Conservation (phyloP, 371 early-diverging fungal genomes). For the Mucor velutinosus region DNA sequence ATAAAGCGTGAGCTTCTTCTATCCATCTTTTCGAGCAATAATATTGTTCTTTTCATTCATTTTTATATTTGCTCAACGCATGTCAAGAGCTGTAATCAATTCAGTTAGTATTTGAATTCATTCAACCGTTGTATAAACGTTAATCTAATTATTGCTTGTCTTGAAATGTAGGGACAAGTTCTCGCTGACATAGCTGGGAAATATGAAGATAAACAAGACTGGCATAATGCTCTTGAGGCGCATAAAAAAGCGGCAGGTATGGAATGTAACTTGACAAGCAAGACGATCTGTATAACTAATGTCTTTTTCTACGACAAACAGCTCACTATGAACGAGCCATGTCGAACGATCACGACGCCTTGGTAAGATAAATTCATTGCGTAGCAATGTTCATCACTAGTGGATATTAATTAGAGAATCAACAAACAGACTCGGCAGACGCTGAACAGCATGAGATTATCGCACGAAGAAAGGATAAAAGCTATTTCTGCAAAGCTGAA, state of each 20-base stretch:
- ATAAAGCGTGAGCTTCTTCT: not conserved
- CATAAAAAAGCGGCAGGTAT: slow-evolving; percentile 3
- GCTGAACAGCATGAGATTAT: not conserved
- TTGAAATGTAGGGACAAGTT: not conserved
- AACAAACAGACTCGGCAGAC: not conserved
- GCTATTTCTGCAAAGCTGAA: not conserved
- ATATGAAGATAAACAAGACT: slow-evolving; percentile 2
- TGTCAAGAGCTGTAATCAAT: not conserved
- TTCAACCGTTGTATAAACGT: not conserved
- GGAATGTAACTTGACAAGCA: not conserved
- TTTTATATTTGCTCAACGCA: not conserved
- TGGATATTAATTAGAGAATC: not conserved
- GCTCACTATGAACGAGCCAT: not conserved
- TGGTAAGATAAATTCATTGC: not conserved
- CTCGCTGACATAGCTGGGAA: not conserved
- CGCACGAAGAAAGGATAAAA: not conserved
- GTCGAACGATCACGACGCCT: not conserved
- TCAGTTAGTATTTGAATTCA: not conserved
- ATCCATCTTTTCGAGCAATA: not conserved
- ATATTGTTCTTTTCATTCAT: not conserved
- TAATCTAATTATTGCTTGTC: not conserved
- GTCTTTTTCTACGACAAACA: not conserved
- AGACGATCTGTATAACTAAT: not conserved
- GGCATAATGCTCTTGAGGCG: not conserved
- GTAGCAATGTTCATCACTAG: not conserved